A percentile compares a stretch with the other conserved stretches of the same genome.
Evolutionary conservation across 306 rosid genomes (phyloP).

Genomic region (Pueraria montana): DNA sequence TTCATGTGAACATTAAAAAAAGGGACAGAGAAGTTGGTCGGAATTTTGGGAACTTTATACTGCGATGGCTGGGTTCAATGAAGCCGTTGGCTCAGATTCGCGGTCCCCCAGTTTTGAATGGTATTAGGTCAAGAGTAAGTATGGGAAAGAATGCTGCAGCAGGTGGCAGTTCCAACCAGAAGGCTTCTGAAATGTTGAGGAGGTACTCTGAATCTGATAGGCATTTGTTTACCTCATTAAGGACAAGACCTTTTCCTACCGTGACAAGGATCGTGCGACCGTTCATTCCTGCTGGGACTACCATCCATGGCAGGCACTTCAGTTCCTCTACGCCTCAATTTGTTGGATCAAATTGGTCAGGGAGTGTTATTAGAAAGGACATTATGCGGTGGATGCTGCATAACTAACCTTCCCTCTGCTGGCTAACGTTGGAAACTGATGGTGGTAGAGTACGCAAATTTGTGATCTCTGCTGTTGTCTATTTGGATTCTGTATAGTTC

Average conservation of each 20-base stretch:
- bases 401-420: not conserved
- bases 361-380: slow-evolving; percentile 60
- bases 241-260: slow-evolving; percentile 62
- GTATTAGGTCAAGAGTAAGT: slow-evolving; percentile 15
- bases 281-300: slow-evolving; percentile 65
- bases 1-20: slow-evolving; percentile 79
- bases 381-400: slow-evolving; percentile 14
- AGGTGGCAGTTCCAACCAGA: slow-evolving; percentile 51
- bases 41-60: slow-evolving; percentile 79
- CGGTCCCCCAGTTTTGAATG: too few species aligned
- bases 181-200: slow-evolving; percentile 56
- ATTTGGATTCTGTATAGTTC: slow-evolving; percentile 41
- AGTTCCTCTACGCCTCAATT: slow-evolving; percentile 44
- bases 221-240: slow-evolving; percentile 65
- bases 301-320: slow-evolving; percentile 65
- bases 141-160: slow-evolving; percentile 46
- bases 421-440: not conserved
- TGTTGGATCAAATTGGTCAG: slow-evolving; percentile 54
- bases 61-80: slow-evolving; percentile 73
- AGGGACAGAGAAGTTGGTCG: slow-evolving; percentile 90
- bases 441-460: not conserved
- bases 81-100: slow-evolving; percentile 78
- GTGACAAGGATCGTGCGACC: slow-evolving; percentile 71
- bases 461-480: not conserved
- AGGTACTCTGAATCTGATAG: slow-evolving; percentile 69